Evolutionary conservation across 768 basidiomycete genomes (phyloP).

Genomic region (Boletales sp.): DNA sequence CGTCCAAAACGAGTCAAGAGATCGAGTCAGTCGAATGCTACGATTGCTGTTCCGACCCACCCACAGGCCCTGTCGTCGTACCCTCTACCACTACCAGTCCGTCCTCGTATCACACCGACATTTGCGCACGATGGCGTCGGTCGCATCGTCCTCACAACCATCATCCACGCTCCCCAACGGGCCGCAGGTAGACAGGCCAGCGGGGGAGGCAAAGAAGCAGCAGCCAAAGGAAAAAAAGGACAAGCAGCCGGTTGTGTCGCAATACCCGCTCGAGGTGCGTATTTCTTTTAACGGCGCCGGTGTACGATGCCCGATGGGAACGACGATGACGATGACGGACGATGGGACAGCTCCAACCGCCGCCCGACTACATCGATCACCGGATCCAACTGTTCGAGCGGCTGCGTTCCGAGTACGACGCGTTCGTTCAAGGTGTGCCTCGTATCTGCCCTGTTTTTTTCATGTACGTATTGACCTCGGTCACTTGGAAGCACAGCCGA

Average conservation of each 20-base stretch:
- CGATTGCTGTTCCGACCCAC: slow-evolving; percentile 32
- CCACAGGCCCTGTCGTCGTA: slow-evolving; percentile 20
- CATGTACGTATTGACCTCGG: background rate
- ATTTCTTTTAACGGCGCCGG: background rate
- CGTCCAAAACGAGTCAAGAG: slow-evolving; percentile 23
- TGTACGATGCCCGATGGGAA: background rate
- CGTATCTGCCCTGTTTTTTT: too few relatives aligned
- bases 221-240: slow-evolving; percentile 44
- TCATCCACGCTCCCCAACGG: slow-evolving; percentile 40
- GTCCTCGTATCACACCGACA: slow-evolving; percentile 4
- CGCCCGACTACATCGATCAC: slow-evolving; percentile 83
- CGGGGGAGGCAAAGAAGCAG: slow-evolving; percentile 30
- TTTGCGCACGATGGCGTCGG: slow-evolving; percentile 47
- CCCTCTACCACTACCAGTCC: slow-evolving; percentile 16
- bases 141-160: slow-evolving; percentile 51
- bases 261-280: slow-evolving; percentile 62
- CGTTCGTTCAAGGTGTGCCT: slow-evolving; percentile 65
- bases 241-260: slow-evolving; percentile 35
- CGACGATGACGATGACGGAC: background rate
- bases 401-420: slow-evolving; percentile 80
- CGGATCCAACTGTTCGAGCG: slow-evolving; percentile 88
- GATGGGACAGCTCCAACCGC: slow-evolving; percentile 65
- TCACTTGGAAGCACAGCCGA: slow-evolving; percentile 54
- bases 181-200: slow-evolving; percentile 36
- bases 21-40: slow-evolving; percentile 31